Base-by-base conservation (phyloP, 2,329 filamentous ascomycete species). In the Fonsecaea pedrosoi region DNA sequence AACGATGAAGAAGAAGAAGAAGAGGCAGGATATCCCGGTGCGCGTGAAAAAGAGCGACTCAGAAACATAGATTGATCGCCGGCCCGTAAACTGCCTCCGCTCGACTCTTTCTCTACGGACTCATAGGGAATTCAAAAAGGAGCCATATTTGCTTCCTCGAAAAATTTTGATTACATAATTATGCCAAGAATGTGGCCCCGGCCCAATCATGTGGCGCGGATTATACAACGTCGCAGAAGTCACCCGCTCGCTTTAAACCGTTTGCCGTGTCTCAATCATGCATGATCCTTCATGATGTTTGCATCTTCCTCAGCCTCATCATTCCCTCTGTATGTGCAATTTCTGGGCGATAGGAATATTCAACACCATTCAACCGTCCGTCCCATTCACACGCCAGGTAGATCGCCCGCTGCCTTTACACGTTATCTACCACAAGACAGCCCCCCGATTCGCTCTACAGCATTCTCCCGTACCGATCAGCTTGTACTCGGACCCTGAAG, bases 161-260 rank as follows among this genome's bases (percentile, higher is more conserved):
- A 65, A 65, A 65, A 61, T 53, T 48, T 50, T 40, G 48, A 38
- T 65, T 53, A 65, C 63, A 59, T 65, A 59, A 50, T 32, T 9
- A 32, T 9, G 59, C 59, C 59, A 62, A 62, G 59, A 34, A 34
- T 2, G n/a, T 48, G 30, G 30, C 4, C 34, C n/a, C 18, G 18
- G 32, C 58, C 45, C 50, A 65, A 65, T 65, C 18, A 65, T 4
- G 42, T 50, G 9, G 55, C 5, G 50, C 15, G 35, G 4, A 61
- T 61, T 61, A 45, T 32, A n/a, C 40, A 13, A 50, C 42, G 25
- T 8, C 6, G 9, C 21, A 30, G 45, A 50, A 10, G 3, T 13
- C 18, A 9, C 21, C 1, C 18, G 8, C 8, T 9, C 18, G 6
- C 18, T 21, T 6, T 42, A 15, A 3, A 13, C 2, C 2, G 13